These are phyloP conservation scores for Aphanomyces stellatus DNA, from an alignment of 352 stramenopile species.

Conservation along the genomic window DNA sequence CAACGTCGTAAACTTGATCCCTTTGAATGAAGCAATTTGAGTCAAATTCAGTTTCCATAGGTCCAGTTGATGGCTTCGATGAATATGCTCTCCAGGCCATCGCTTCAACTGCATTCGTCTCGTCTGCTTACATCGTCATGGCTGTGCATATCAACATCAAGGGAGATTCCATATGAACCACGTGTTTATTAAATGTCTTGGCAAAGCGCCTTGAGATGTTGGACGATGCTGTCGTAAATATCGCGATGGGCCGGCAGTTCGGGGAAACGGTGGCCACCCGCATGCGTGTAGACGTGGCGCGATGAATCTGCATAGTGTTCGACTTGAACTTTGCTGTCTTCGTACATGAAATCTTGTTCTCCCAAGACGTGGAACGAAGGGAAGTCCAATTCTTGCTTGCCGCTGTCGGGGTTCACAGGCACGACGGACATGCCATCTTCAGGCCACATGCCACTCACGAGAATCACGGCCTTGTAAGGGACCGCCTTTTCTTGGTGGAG, in stretches of 20 bases:
- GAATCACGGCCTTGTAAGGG: background rate
- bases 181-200: too few relatives aligned
- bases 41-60: too few relatives aligned
- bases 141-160: too few relatives aligned
- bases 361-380: conserved; percentile 54
- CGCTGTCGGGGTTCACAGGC: background rate
- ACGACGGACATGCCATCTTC: background rate
- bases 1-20: too few relatives aligned
- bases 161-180: too few relatives aligned
- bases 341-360: conserved; percentile 41
- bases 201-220: too few relatives aligned
- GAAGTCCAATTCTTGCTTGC: background rate
- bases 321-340: conserved; percentile 30
- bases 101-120: too few relatives aligned
- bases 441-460: conserved; percentile 2
- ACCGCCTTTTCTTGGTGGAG: background rate
- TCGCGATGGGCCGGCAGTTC: conserved; percentile 18
- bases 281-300: conserved; percentile 24
- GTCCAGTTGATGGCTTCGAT: too few relatives aligned
- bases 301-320: conserved; percentile 23
- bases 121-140: too few relatives aligned
- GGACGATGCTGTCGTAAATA: conserved; percentile 28
- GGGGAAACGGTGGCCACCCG: conserved; percentile 28
- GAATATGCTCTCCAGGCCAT: too few relatives aligned
- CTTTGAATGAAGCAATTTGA: too few relatives aligned